Base-by-base conservation (phyloP, 2,329 filamentous ascomycete species). In the Coccinonectria pachysandricola region DNA sequence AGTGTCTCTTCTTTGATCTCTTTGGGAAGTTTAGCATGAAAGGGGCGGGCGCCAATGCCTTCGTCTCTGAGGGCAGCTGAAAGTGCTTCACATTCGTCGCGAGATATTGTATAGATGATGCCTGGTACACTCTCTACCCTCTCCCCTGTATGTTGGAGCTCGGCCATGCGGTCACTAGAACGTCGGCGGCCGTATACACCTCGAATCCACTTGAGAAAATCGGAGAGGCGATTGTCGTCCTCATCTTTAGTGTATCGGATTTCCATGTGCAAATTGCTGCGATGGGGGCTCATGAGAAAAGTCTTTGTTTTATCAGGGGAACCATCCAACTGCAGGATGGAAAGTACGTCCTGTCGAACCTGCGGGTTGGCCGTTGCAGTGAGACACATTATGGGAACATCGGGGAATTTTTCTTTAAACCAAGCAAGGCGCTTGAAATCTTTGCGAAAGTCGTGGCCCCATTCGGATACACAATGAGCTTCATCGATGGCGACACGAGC, bases 381-480 rank as follows among this genome's bases (percentile, higher is more conserved):
- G 9, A 94, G 70, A 37, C 86, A 93, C 54, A 91, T 94, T 35
- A 96, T 80, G 4, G 88, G 87, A 1, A 95, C 83, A 30, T 81
- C 70, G 0, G 86, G 83, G 39, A 91, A 86, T 5, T 75, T 75
- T 24, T 74, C 67, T 41, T 82, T 79, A 60, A 96, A 91, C 75
- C 84, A 95, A 3, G 73, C 78, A 6, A 96, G 67, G 12, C 79
- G 72, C 48, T 91, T 86, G 56, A 94, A 96, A 31, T 86, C 82
- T 18, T 79, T 82, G n/a, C 88, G 79, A 50, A 96, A 96, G 53
- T 96, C 88, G 52, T 96, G 87, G 2, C 88, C 88, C 88, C 88
- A 95, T 75, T 95, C 87, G 13, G 84, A 93, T 42, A 96, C 93
- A 53, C 88, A 96, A 53, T 96, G 88, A 3, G 88, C 88, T 58